phyloP scores from a whole-genome alignment of 2,329 filamentous ascomycete genomes.

The Triangularia verruculosa region DNA sequence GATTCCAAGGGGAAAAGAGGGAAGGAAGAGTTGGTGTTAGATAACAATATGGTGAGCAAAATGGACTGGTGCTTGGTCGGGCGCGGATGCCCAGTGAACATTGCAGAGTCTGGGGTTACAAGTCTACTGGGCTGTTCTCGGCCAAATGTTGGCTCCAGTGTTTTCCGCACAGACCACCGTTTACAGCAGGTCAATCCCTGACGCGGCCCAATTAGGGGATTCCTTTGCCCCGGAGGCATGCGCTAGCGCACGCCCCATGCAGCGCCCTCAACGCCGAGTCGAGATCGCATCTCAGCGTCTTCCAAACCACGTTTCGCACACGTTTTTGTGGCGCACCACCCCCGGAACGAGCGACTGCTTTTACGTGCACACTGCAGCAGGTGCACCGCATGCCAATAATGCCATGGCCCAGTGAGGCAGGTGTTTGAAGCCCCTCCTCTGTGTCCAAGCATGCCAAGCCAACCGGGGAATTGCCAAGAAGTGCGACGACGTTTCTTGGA shows the following conservation, averaged over 20 bases:
- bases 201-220: neutral
- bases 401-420: neutral
- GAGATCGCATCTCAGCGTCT: conserved; percentile 8
- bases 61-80: too few species aligned
- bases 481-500: conserved; percentile 5
- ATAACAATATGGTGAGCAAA: neutral
- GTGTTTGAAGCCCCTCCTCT: neutral
- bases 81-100: too few species aligned
- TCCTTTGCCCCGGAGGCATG: conserved; percentile 14
- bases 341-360: neutral
- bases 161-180: neutral
- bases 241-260: conserved; percentile 4
- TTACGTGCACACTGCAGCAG: neutral
- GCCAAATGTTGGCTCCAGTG: neutral
- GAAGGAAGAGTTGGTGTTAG: neutral
- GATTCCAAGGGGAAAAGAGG: too few species aligned
- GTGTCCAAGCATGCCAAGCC: neutral
- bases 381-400: neutral
- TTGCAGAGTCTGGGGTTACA: too few species aligned
- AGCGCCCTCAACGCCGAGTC: neutral
- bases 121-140: neutral
- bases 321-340: conserved; percentile 15
- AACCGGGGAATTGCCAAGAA: neutral
- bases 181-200: neutral
- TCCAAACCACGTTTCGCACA: conserved; percentile 17